phyloP scores from a whole-genome alignment of 2,329 filamentous ascomycete genomes.

The Gnomoniopsis sp. region DNA sequence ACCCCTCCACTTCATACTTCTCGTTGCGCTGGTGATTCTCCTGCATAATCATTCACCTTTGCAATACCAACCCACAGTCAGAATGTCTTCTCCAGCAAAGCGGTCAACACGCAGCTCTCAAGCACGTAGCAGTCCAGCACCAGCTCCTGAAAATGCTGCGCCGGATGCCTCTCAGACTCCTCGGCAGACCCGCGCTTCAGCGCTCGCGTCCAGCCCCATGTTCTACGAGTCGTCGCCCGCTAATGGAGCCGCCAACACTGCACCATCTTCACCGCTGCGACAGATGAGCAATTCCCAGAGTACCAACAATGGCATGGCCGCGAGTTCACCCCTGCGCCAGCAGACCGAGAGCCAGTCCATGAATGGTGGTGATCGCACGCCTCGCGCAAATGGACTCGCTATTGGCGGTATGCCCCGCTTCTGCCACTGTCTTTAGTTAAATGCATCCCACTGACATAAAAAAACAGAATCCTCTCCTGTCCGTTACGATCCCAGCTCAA shows the following conservation, averaged over 20 bases:
- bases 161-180: constrained; percentile 10
- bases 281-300: constrained; percentile 57
- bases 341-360: constrained; percentile 55
- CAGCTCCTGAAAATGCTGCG: constrained; percentile 13
- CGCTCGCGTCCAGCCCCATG: constrained; percentile 74
- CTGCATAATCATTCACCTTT: not conserved
- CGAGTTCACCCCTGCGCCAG: constrained; percentile 60
- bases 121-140: constrained; percentile 29
- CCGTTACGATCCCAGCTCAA: constrained; percentile 86
- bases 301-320: constrained; percentile 37
- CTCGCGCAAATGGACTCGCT: constrained; percentile 59
- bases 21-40: constrained; percentile 1
- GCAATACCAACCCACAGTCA: constrained; percentile 20
- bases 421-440: not conserved
- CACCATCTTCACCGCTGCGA: constrained; percentile 49
- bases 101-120: constrained; percentile 50
- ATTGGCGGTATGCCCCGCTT: constrained; percentile 56
- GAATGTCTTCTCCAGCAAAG: constrained; percentile 62
- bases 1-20: not conserved
- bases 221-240: constrained; percentile 61
- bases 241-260: constrained; percentile 31
- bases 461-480: constrained; percentile 83
- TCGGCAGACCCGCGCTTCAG: constrained; percentile 41
- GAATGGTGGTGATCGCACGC: constrained; percentile 63
- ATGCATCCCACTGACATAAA: not conserved